Evolutionary conservation across 345 rosid species (phyloP), one percentile per base, ranked within the genome.

Genomic region (Physaria fendleri): DNA sequence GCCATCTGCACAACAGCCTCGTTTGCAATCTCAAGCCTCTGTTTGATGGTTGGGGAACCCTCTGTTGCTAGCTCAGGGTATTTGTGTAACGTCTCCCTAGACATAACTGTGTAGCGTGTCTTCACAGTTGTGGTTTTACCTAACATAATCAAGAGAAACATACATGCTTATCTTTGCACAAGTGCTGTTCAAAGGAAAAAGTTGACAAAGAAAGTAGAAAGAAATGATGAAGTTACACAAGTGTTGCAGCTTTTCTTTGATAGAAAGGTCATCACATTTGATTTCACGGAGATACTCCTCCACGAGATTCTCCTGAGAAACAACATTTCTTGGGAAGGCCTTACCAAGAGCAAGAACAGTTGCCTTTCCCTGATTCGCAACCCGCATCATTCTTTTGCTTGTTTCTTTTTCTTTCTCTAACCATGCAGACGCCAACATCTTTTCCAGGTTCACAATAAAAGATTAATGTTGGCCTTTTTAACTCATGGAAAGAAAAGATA

Each of bases 121-220:
- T 89, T 87, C 77, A 93, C 97, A 0, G 99, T 93, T 5, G 99
- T 89, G 23, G 83, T 83, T 78, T 87, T 89, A 72, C 97, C 95
- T 93, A n/a, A n/a, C n/a, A n/a, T n/a, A n/a, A n/a, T n/a, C n/a
- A n/a, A n/a, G n/a, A n/a, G n/a, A n/a, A n/a, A n/a, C n/a, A n/a
- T n/a, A n/a, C n/a, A n/a, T n/a, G n/a, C n/a, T n/a, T n/a, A n/a
- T n/a, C n/a, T n/a, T n/a, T n/a, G n/a, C n/a, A n/a, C n/a, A n/a
- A n/a, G n/a, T n/a, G n/a, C n/a, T n/a, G n/a, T n/a, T n/a, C n/a
- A n/a, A n/a, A n/a, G n/a, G n/a, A n/a, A n/a, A n/a, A n/a, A n/a
- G n/a, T n/a, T n/a, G n/a, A n/a, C n/a, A n/a, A n/a, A n/a, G n/a
- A n/a, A n/a, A n/a, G n/a, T n/a, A n/a, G n/a, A n/a, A n/a, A 27